Conservation (phyloP, 495 filamentous ascomycete genomes). For the Ramalina intermedia region DNA sequence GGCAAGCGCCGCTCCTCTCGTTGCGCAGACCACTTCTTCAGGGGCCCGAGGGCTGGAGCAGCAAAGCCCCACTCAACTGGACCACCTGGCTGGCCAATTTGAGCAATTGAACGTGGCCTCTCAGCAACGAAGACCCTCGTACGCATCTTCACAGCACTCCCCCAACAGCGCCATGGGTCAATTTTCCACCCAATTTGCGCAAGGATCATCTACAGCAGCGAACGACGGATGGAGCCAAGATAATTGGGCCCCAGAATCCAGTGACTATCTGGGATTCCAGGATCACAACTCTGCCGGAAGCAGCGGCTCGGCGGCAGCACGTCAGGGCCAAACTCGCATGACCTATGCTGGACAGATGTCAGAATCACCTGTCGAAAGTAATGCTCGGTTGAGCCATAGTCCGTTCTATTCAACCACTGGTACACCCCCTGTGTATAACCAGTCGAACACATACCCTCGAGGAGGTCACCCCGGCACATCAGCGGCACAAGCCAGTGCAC, state of each 20-base stretch:
- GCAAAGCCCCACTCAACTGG: slow-evolving; percentile 6
- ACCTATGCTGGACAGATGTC: slow-evolving; percentile 22
- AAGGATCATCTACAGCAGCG: neutral
- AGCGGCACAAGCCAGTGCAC: slow-evolving; percentile 25
- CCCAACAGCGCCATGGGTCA: neutral
- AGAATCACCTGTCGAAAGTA: slow-evolving; percentile 40
- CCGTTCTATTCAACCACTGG: slow-evolving; percentile 41
- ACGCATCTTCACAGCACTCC: slow-evolving; percentile 4
- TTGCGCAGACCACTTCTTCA: neutral
- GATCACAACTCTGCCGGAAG: slow-evolving; percentile 1
- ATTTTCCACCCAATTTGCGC: neutral
- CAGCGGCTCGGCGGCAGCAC: slow-evolving; percentile 5
- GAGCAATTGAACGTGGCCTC: slow-evolving; percentile 9
- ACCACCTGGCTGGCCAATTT: slow-evolving; percentile 9
- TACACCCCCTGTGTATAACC: slow-evolving; percentile 31
- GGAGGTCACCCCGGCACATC: slow-evolving; percentile 21
- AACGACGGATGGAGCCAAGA: neutral
- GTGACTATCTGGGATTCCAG: slow-evolving; percentile 1
- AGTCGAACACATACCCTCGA: slow-evolving; percentile 27
- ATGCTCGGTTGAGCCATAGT: slow-evolving; percentile 37
- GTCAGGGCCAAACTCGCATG: slow-evolving; percentile 1
- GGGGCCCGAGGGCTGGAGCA: slow-evolving; percentile 1
- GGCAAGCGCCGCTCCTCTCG: slow-evolving; percentile 5
- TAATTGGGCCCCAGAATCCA: slow-evolving; percentile 2
- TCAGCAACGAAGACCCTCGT: slow-evolving; percentile 6